A percentile compares a stretch with the other conserved stretches of the same genome.
phyloP scores from a whole-genome alignment of 192 early-diverging fungal genomes.

The Lobosporangium transversale region DNA sequence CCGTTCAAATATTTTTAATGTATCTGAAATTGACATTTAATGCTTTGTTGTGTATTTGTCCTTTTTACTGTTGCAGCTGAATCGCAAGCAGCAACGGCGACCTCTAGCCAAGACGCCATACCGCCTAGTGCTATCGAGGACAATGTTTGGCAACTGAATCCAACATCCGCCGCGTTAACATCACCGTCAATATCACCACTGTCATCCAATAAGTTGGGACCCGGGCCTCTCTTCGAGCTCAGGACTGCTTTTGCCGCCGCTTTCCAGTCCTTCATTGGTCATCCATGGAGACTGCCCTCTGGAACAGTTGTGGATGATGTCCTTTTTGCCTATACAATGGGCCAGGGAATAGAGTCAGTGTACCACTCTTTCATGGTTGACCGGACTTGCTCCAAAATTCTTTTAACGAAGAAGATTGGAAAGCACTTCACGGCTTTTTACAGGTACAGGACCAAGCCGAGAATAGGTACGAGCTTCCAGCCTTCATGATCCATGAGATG shows the following conservation, averaged over 20 bases:
- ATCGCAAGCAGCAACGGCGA: too few relatives aligned
- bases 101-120: too few relatives aligned
- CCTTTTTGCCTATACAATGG: background rate
- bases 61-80: too few relatives aligned
- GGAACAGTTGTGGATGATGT: conserved; percentile 3
- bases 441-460: background rate
- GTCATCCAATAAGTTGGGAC: background rate
- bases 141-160: too few relatives aligned
- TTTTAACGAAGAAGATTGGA: background rate
- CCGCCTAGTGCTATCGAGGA: too few relatives aligned
- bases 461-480: background rate
- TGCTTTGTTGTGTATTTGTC: too few relatives aligned
- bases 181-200: background rate
- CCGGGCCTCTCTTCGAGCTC: background rate
- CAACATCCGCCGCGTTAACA: too few relatives aligned
- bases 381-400: background rate
- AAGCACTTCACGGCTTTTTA: background rate
- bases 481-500: background rate
- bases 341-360: background rate
- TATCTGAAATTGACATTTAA: too few relatives aligned
- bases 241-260: background rate
- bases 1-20: too few relatives aligned
- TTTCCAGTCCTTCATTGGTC: background rate
- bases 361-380: conserved; percentile 10
- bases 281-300: background rate